A percentile compares a stretch with the other conserved stretches of the same genome.
phyloP scores from a whole-genome alignment of 345 rosid species.

The Gossypium herbaceum region DNA sequence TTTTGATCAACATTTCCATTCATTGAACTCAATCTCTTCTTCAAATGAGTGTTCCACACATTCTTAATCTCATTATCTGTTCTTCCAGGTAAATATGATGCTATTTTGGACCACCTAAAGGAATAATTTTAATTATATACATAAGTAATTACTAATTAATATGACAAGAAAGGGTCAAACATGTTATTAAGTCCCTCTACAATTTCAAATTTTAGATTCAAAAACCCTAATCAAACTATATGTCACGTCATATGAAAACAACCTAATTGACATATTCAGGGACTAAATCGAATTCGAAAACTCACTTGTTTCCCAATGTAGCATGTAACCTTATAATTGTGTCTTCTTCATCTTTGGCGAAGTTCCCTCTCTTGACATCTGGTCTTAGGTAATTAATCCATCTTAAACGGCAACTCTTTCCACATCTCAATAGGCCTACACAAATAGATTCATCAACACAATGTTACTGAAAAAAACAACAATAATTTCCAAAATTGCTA shows the following conservation, averaged over 20 bases:
- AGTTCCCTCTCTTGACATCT: constrained; percentile 76
- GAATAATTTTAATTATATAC: neutral
- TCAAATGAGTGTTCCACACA: constrained; percentile 82
- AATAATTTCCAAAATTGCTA: neutral
- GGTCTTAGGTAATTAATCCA: constrained; percentile 96
- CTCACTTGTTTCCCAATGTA: constrained; percentile 72
- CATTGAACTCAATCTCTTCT: constrained; percentile 39
- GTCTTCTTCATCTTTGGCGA: constrained; percentile 67
- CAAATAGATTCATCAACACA: neutral
- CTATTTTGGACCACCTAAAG: constrained; percentile 84
- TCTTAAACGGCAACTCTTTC: constrained; percentile 87
- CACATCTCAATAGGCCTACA: constrained; percentile 74
- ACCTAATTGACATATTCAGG: neutral
- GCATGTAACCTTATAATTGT: constrained; percentile 52
- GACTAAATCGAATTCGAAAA: neutral
- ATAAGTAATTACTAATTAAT: neutral
- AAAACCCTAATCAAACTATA: no score
- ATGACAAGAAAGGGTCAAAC: neutral
- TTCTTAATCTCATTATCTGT: constrained; percentile 95
- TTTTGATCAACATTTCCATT: neutral
- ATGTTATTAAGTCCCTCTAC: neutral
- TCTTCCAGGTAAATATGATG: constrained; percentile 73
- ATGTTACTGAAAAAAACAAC: neutral
- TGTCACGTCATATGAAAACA: no score
- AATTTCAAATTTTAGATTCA: no score